Percentiles rank a stretch among this genome's conserved stretches.
Conservation (phyloP, 192 early-diverging fungal genomes). For the Backusella westeae region DNA sequence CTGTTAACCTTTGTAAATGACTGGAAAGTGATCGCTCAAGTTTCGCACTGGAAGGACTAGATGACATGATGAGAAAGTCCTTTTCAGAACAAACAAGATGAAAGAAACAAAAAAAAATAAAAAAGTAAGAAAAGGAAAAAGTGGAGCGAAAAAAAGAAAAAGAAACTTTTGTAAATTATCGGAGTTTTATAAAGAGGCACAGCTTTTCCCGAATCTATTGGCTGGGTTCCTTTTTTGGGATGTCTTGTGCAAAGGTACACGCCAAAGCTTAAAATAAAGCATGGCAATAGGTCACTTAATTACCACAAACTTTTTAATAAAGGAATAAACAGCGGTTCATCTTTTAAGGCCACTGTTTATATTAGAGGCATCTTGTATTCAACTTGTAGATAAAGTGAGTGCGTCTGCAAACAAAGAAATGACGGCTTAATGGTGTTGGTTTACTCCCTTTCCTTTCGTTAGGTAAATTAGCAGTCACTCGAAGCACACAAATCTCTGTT, state of each 20-base stretch:
- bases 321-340: too few species aligned
- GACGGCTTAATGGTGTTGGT: not conserved
- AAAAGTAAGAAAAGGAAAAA: not conserved
- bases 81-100: not conserved
- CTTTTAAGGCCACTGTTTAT: too few species aligned
- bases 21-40: conserved; percentile 26
- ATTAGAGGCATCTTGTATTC: too few species aligned
- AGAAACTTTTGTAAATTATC: not conserved
- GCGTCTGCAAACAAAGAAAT: too few species aligned
- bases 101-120: conserved; percentile 13
- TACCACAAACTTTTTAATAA: not conserved
- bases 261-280: not conserved
- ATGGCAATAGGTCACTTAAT: not conserved
- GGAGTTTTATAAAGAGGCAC: not conserved
- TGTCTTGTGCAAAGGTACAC: not conserved
- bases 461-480: not conserved
- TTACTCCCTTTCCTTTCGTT: not conserved
- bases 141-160: not conserved
- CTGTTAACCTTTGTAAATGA: conserved; percentile 27
- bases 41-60: conserved; percentile 5
- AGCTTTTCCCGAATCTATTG: not conserved
- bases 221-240: not conserved
- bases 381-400: too few species aligned
- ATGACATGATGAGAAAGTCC: not conserved
- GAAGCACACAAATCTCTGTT: not conserved